Base-by-base conservation (phyloP, 345 rosid species). In the Balakata baccata region DNA sequence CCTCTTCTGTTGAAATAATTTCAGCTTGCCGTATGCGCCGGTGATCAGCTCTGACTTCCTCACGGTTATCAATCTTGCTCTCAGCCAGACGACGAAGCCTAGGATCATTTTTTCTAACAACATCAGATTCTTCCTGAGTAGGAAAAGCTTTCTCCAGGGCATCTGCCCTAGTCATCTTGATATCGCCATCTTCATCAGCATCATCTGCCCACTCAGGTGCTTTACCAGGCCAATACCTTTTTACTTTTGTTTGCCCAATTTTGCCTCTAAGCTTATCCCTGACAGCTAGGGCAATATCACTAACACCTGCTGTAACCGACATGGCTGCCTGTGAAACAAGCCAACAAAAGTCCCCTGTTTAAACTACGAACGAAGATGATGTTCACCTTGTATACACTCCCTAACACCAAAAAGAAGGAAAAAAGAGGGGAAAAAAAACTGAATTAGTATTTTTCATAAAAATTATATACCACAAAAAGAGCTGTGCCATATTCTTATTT, bases 221-320 rank as follows among this genome's bases (percentile, higher is more conserved):
- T 81, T 88, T 87, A 18, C 91, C 92, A 29, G 91, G 91, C 91
- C 92, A 90, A 58, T 90, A 90, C 78, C 95, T 78, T 76, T 82
- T 87, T n/a, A 90, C 95, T 77, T 81, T 90, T 0, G 91, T 90
- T 77, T 84, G 89, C 13, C 89, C 85, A 63, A 88, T 90, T 69
- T 85, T 89, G 56, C 95, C 92, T 68, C 87, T 82, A 5, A 90
- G 87, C 72, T 88, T 90, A n/a, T 87, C 95, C 65, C 95, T 79
- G 22, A 85, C 62, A 12, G 95, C 90, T n/a, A 88, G 78, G 3
- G 87, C 76, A 12, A 85, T 77, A 63, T 90, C 89, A 66, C 86
- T 84, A 6, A 90, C 90, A 63, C 95, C 95, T 3, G 95, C 92
- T 34, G 95, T 88, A 12, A 90, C 92, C 16, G 92, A 90, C 95